A percentile compares a stretch with the other conserved stretches of the same genome.
These are phyloP conservation scores for Tricholoma sp. DNA, from an alignment of 768 basidiomycete species.

Conservation along the genomic window DNA sequence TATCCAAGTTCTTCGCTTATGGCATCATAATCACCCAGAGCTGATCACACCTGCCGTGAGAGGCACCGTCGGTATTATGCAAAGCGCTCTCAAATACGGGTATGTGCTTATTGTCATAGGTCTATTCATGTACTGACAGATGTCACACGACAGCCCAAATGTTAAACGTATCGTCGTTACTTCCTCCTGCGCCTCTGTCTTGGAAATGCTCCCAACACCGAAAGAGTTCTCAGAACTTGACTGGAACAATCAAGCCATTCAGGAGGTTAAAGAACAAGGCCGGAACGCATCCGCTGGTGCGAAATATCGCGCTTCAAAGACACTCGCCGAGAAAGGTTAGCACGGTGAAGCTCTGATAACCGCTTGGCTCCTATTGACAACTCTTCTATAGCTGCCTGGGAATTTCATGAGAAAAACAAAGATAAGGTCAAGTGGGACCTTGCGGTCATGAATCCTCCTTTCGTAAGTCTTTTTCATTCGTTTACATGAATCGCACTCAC, in stretches of 20 bases:
- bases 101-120: conserved; percentile 16
- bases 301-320: conserved; percentile 62
- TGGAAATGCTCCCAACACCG: conserved; percentile 20
- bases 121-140: neutral
- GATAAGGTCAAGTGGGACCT: conserved; percentile 44
- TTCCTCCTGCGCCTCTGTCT: conserved; percentile 51
- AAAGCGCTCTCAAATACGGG: conserved; percentile 52
- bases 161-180: conserved; percentile 71
- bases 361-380: neutral
- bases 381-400: conserved; percentile 32
- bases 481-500: neutral
- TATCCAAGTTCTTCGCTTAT: neutral
- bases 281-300: conserved; percentile 29
- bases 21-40: conserved; percentile 29
- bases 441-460: conserved; percentile 50
- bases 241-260: conserved; percentile 54
- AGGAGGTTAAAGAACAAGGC: conserved; percentile 44
- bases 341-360: neutral
- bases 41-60: conserved; percentile 66
- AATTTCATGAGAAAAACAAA: conserved; percentile 39
- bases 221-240: conserved; percentile 41
- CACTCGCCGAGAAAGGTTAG: conserved; percentile 55
- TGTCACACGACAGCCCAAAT: conserved; percentile 25
- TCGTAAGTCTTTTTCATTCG: conserved; percentile 22
- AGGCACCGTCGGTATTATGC: conserved; percentile 61